phyloP scores from a whole-genome alignment of 2,329 filamentous ascomycete species.

The Aspergillus terreus region DNA sequence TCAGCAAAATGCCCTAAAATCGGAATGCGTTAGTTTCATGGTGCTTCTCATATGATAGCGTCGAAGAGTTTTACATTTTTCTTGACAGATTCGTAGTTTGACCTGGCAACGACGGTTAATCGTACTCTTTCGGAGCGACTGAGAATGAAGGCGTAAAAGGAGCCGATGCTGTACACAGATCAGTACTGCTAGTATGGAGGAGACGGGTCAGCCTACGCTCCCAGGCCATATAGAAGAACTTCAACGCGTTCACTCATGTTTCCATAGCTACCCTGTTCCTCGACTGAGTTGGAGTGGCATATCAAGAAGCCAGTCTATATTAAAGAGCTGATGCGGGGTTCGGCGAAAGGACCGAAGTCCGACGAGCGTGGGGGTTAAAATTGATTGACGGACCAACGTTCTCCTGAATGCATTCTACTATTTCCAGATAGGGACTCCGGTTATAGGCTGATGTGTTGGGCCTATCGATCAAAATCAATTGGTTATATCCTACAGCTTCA shows the following conservation, averaged over 20 bases:
- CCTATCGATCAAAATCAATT: not conserved
- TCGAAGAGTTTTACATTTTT: constrained; percentile 24
- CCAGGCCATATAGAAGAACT: constrained; percentile 51
- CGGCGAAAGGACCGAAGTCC: constrained; percentile 3
- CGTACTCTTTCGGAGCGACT: constrained; percentile 38
- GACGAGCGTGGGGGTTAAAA: constrained; percentile 2
- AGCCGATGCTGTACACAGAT: constrained; percentile 47
- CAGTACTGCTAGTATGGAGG: not conserved
- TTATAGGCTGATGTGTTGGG: not conserved
- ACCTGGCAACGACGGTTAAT: constrained; percentile 42
- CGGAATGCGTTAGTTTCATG: not conserved
- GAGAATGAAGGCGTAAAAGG: constrained; percentile 55
- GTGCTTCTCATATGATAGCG: not conserved
- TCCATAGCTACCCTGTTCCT: too few relatives aligned
- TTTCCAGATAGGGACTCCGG: too few relatives aligned
- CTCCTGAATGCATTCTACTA: too few relatives aligned
- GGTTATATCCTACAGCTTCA: constrained; percentile 21
- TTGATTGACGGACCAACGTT: not conserved
- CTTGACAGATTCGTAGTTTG: constrained; percentile 43
- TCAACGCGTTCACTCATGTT: constrained; percentile 31
- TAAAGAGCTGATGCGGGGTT: constrained; percentile 4
- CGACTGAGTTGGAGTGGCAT: too few relatives aligned
- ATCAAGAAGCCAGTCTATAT: not conserved
- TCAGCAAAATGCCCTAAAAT: constrained; percentile 36
- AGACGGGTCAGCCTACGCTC: constrained; percentile 45